Evolutionary conservation across 2,329 filamentous ascomycete species (phyloP), one percentile per base, ranked within the genome.

Genomic region (Neospermospora avenae): DNA sequence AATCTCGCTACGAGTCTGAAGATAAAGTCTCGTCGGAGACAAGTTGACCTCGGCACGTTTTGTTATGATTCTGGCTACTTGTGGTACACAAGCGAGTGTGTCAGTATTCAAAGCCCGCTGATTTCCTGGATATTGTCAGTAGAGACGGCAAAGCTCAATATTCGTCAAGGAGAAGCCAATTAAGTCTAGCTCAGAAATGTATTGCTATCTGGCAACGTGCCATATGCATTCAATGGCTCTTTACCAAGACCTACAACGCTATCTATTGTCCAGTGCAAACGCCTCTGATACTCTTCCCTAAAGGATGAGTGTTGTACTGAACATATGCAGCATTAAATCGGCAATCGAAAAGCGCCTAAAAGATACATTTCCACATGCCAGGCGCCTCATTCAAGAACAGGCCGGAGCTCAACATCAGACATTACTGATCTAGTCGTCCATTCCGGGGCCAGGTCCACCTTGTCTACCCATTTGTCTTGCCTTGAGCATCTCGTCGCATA

Each of bases 401-500:
- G 51, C 58, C 44, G 46, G 45, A 59, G 24, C 18, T 37, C 41
- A 13, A 52, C 37, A n/a, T 55, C 42, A 55, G 16, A 22, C 22
- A 28, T 20, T 28, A 13, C 41, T 42, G 31, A 24, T 66, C 61
- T 74, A 73, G 51, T 72, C 84, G 67, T 87, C 85, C 82, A 86
- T 86, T 61, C 84, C 84, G 3, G 84, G 83, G 6, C 85, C 85
- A 2, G 85, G 85, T 22, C 83, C 84, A 41, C 77, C 81, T 75
- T 80, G 77, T 72, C 85, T 80, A 52, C 83, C 88, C 95, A 99
- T 99, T 80, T 99, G 93, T 74, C 95, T 84, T 63, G 95, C 95
- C 83, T 99, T 99, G 70, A 99, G 81, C 80, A 99, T 83, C 81
- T 99, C 95, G 72, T 99, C 95, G 72, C 95, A 99, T 53, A 99